Evolutionary conservation across 768 basidiomycete species (phyloP), one percentile per base, ranked within the genome.

Genomic region (Tulasnella sp.): DNA sequence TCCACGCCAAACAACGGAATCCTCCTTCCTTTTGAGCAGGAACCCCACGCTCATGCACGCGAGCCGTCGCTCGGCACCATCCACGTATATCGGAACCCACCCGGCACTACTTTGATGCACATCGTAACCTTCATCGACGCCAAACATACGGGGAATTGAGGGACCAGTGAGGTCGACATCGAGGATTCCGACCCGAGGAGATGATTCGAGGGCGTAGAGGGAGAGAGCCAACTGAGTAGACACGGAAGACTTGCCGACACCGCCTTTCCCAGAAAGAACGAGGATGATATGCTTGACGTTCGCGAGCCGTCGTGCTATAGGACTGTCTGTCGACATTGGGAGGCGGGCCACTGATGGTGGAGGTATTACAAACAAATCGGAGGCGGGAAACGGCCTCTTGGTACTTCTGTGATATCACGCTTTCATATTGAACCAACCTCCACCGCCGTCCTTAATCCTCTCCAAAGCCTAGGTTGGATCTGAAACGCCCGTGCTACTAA

Each of bases 21-120:
- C 96, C 29, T 91, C 92, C 82, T 91, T 91, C 82, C 91, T 92
- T 86, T 94, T 94, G 81, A 99, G 84, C 81, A 99, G 86, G 84
- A 99, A 98, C 2, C 95, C 98, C 11, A 99, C 95, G 82, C 93
- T 95, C 98, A 99, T 99, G 84, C 94, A 96, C 16, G 91, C 92
- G 78, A 99, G 83, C 81, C 95, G 86, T 37, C 90, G 90, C 67
- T 87, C 87, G 29, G 87, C 83, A 20, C 91, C 92, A 84, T 99
- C 97, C 2, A 94, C 95, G 83, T 96, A 99, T 3, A 99, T 97
- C 0, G 98, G 98, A 1, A 99, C 96, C 98, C 98, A 99, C 11
- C 97, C 98, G 81, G 91, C 92, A 78, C 92, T 95, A 82, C 94
- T 95, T 83, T 98, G 96, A 82, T 98, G 94, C 42, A 98, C 95